Conservation (phyloP, 2,329 filamentous ascomycete species). For the Penicillium sp. region DNA sequence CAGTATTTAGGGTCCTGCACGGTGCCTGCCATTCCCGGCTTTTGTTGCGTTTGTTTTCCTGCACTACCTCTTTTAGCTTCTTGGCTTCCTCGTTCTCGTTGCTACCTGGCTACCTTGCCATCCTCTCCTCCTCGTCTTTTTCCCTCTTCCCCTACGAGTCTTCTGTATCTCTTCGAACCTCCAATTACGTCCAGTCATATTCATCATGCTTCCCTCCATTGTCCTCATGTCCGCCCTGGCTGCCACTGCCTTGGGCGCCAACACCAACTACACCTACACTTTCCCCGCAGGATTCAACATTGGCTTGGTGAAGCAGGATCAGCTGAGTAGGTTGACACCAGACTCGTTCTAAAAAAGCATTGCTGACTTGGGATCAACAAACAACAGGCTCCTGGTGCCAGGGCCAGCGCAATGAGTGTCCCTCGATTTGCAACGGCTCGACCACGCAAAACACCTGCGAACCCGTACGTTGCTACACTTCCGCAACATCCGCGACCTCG, state of each 20-base stretch:
- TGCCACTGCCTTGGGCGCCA: constrained; percentile 46
- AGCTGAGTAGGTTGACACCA: constrained; percentile 37
- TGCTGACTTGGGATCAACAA: constrained; percentile 4
- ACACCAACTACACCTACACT: constrained; percentile 48
- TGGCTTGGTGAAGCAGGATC: constrained; percentile 43
- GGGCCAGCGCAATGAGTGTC: constrained; percentile 65
- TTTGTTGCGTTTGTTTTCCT: constrained; percentile 17
- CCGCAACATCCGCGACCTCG: not conserved
- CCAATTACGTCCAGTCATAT: constrained; percentile 6
- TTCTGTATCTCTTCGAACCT: constrained; percentile 9
- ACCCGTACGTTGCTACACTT: constrained; percentile 54
- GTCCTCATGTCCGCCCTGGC: constrained; percentile 56
- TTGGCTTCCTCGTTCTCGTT: not conserved
- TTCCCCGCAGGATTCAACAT: constrained; percentile 52
- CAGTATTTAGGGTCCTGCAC: constrained; percentile 4
- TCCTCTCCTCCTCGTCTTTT: constrained; percentile 1
- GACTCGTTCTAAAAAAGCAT: not conserved
- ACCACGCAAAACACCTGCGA: constrained; percentile 62
- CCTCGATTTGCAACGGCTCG: constrained; percentile 61
- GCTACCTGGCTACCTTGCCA: not conserved
- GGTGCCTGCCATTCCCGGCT: constrained; percentile 18
- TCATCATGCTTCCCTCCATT: constrained; percentile 57
- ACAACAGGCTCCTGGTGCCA: constrained; percentile 61
- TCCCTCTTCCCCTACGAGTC: constrained; percentile 3
- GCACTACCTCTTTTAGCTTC: constrained; percentile 3